phyloP scores from a whole-genome alignment of 2,329 filamentous ascomycete species.

The Trichoderma koningii region DNA sequence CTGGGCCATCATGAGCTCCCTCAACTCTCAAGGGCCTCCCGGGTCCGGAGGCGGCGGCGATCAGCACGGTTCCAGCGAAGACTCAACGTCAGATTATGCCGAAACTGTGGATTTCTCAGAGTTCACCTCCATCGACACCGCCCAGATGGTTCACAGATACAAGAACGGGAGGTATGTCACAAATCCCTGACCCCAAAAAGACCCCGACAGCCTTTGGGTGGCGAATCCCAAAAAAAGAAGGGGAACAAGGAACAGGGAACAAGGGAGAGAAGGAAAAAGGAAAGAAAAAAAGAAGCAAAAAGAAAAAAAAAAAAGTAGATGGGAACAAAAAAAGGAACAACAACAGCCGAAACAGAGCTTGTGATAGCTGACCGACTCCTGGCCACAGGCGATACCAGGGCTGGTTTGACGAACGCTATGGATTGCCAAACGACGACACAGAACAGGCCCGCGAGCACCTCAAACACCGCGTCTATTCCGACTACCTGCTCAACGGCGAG shows the following conservation, averaged over 20 bases:
- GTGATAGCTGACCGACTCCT: not conserved
- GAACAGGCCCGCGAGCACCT: constrained; percentile 54
- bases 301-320: not conserved
- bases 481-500: constrained; percentile 49
- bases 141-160: constrained; percentile 39
- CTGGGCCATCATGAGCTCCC: constrained; percentile 2
- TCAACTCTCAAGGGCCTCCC: constrained; percentile 7
- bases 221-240: not conserved
- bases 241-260: not conserved
- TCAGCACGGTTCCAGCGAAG: constrained; percentile 32
- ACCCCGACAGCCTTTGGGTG: not conserved
- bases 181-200: not conserved
- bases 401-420: constrained; percentile 50
- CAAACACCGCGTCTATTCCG: constrained; percentile 51
- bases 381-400: constrained; percentile 50
- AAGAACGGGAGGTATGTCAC: constrained; percentile 42
- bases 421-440: constrained; percentile 55
- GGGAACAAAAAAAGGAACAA: not conserved
- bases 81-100: constrained; percentile 45
- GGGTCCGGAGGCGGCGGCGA: constrained; percentile 33
- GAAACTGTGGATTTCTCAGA: constrained; percentile 43
- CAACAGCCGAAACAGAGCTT: constrained; percentile 9
- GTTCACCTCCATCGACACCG: constrained; percentile 45
- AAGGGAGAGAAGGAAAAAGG: not conserved
- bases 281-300: not conserved